Evolutionary conservation across 345 rosid genomes (phyloP).

Genomic region (Raphanus raphanistrum): DNA sequence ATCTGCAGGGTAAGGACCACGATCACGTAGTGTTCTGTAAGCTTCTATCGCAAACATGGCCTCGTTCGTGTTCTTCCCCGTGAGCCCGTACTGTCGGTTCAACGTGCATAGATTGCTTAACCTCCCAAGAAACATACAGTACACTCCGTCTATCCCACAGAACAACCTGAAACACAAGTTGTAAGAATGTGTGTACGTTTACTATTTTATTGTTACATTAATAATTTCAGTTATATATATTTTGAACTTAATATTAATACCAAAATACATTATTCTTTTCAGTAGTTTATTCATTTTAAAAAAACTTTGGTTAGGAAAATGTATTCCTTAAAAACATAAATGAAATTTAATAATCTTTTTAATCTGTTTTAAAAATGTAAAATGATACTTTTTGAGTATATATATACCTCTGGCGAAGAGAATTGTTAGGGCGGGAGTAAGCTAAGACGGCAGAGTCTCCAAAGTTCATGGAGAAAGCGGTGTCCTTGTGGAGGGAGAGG

Average conservation of each 20-base stretch:
- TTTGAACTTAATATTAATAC: too few species aligned
- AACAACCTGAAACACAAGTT: conserved; percentile 54
- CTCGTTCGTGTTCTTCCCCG: conserved; percentile 61
- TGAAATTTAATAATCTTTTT: too few species aligned
- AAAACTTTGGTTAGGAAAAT: too few species aligned
- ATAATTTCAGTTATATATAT: too few species aligned
- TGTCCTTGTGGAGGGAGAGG: conserved; percentile 48
- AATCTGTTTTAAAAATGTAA: too few species aligned
- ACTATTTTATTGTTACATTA: too few species aligned
- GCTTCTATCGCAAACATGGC: conserved; percentile 83
- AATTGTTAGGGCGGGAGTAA: conserved; percentile 43
- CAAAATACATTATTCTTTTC: too few species aligned
- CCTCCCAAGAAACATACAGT: conserved; percentile 72
- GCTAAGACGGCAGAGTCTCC: conserved; percentile 69
- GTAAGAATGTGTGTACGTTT: background rate
- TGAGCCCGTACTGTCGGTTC: conserved; percentile 71
- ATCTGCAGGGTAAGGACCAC: conserved; percentile 94
- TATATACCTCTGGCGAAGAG: conserved; percentile 22
- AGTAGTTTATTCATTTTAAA: too few species aligned
- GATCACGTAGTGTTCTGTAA: conserved; percentile 73
- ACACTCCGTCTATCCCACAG: conserved; percentile 68
- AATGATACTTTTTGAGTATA: background rate
- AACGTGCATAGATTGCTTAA: conserved; percentile 63
- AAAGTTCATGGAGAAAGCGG: conserved; percentile 68
- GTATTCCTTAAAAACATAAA: background rate